Evolutionary conservation across 768 basidiomycete species (phyloP), one percentile per base, ranked within the genome.

Genomic region (Serendipita vermifera): DNA sequence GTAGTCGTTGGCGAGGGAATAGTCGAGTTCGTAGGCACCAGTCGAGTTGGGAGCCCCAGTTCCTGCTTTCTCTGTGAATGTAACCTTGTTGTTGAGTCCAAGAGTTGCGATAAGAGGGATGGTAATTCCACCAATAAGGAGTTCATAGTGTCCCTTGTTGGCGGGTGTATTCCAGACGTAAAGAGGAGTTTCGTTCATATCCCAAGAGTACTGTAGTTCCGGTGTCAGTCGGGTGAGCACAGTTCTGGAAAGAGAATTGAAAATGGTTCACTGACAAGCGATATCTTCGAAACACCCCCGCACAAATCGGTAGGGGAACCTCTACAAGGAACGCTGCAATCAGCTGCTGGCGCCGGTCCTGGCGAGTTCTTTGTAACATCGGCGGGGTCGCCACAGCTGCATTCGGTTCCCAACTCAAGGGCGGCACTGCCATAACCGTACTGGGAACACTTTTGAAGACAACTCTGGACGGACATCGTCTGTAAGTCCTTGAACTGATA

Each of bases 1-100:
- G 56, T 70, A 71, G 29, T 74, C 68, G 58, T 71, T 58, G 0
- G 71, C 72, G 31, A 87, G 69, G 27, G 73, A 79, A 33, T 81
- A 65, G 62, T 88, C 87, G 26, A 89, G 71, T 60, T 89, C 87
- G 60, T 87, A 88, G 1, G 83, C 85, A 7, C 85, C 86, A 15
- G 86, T 86, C 3, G 82, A 74, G 66, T 86, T 86, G 2, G 64
- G 57, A 56, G 72, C 80, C 32, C 77, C 77, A 17, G 85, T 86
- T 7, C 84, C 83, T 2, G 55, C 68, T 65, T 88, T 89, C 67
- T 89, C 86, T 4, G 88, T 70, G 70, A 88, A 85, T 1, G 81
- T 76, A 41, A 88, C 80, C 64, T 88, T 89, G 72, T 83, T 80
- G 71, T 88, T 88, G 67, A 84, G 73, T 1, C 86, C 85, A 32